A percentile compares a stretch with the other conserved stretches of the same genome.
Conservation (phyloP, 2,329 filamentous ascomycete genomes). For the Seiridium cupressi region DNA sequence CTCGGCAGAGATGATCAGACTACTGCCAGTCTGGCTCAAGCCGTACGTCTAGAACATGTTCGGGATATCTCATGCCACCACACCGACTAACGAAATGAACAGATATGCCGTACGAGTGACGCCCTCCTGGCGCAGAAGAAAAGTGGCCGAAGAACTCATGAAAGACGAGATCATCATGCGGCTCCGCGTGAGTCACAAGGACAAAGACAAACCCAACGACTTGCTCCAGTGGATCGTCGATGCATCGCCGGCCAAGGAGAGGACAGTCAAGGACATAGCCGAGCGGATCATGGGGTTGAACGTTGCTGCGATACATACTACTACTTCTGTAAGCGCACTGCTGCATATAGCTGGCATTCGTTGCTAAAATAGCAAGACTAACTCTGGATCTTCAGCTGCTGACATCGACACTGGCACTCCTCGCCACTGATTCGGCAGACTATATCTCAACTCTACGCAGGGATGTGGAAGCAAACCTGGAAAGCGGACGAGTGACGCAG, state of each 20-base stretch:
- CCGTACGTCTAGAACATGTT: background rate
- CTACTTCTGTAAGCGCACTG: constrained; percentile 1
- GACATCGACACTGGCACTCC: background rate
- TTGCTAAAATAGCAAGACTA: background rate
- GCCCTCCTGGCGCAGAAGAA: background rate
- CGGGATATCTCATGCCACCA: background rate
- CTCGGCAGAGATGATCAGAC: constrained; percentile 7
- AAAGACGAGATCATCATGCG: constrained; percentile 5
- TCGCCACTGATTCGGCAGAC: constrained; percentile 8
- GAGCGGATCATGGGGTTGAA: constrained; percentile 11
- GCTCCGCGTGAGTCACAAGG: background rate
- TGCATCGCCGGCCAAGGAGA: constrained; percentile 9
- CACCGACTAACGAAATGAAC: background rate
- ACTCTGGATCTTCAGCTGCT: constrained; percentile 2
- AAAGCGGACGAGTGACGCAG: constrained; percentile 4
- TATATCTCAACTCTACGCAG: constrained; percentile 2
- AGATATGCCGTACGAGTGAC: constrained; percentile 5
- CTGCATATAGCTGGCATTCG: too few relatives aligned
- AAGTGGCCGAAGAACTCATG: background rate
- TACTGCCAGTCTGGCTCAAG: constrained; percentile 9
- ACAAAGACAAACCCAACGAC: constrained; percentile 6
- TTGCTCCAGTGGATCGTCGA: constrained; percentile 10
- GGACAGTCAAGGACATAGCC: constrained; percentile 6
- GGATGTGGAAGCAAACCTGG: constrained; percentile 2
- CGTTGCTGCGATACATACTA: constrained; percentile 10